Evolutionary conservation across 805 yeast genomes (phyloP).

Genomic region (Lipomyces orientalis): DNA sequence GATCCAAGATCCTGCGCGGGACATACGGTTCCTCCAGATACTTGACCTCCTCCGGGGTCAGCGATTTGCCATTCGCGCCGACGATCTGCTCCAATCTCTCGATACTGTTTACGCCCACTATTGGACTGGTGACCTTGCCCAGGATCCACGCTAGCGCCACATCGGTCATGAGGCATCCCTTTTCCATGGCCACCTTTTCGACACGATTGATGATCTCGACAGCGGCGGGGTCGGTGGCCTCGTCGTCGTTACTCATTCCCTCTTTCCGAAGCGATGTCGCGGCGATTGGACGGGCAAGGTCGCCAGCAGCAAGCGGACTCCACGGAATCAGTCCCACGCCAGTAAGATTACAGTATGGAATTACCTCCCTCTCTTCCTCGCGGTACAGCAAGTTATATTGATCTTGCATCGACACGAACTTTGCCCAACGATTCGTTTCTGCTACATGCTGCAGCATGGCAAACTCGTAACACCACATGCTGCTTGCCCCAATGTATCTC

Average conservation of each 20-base stretch:
- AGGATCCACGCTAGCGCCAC: conserved; percentile 61
- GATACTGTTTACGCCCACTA: conserved; percentile 58
- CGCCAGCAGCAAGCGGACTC: conserved; percentile 63
- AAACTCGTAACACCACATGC: conserved; percentile 62
- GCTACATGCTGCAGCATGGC: conserved; percentile 59
- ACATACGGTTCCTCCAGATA: conserved; percentile 44
- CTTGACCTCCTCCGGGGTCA: conserved; percentile 46
- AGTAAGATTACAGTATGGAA: conserved; percentile 57
- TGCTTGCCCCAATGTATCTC: conserved; percentile 66
- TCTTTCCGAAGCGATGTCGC: conserved; percentile 10
- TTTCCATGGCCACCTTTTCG: conserved; percentile 57
- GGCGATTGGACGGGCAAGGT: conserved; percentile 56
- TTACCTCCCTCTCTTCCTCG: conserved; percentile 68
- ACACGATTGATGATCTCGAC: conserved; percentile 49
- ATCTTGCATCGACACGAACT: conserved; percentile 64
- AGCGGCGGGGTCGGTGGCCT: conserved; percentile 20
- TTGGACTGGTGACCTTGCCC: conserved; percentile 58
- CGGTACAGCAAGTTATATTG: conserved; percentile 60
- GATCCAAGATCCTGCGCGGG: conserved; percentile 29
- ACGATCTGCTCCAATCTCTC: conserved; percentile 60
- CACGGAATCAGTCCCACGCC: conserved; percentile 65
- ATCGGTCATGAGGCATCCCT: conserved; percentile 56
- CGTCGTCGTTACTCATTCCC: conserved; percentile 7
- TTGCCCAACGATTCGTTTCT: conserved; percentile 60
- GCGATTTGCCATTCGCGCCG: conserved; percentile 49